These are phyloP conservation scores for Acanthamoeba quina DNA, from an alignment of 208 protist genomes.

Conservation along the genomic window DNA sequence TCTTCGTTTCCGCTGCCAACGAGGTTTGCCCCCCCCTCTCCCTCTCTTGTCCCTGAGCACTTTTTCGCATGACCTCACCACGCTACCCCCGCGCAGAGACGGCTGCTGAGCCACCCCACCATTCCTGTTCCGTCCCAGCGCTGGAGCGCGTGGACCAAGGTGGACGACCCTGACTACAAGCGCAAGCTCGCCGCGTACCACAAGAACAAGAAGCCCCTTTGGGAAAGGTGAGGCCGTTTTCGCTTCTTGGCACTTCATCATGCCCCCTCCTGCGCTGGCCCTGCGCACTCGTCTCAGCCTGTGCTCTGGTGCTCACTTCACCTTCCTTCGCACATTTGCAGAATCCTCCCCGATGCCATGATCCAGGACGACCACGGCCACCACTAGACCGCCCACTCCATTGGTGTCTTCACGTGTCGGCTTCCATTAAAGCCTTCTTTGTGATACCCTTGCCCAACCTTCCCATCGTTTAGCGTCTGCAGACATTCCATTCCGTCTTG, in stretches of 20 bases:
- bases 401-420: no score
- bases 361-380: conserved; percentile 17
- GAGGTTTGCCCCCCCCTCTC: conserved; percentile 16
- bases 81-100: neutral
- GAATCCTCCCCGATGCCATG: neutral
- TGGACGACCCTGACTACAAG: conserved; percentile 64
- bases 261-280: no score
- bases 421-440: neutral
- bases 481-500: no score
- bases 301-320: neutral
- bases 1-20: conserved; percentile 37
- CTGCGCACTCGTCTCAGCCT: neutral
- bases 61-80: neutral
- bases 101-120: neutral
- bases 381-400: neutral
- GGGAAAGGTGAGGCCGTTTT: neutral
- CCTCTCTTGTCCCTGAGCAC: neutral
- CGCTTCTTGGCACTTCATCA: no score
- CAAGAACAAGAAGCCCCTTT: conserved; percentile 63
- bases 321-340: neutral
- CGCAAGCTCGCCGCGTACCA: conserved; percentile 58
- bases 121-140: conserved; percentile 49
- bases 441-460: no score
- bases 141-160: conserved; percentile 22
- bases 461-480: no score